These are phyloP conservation scores for Theobroma cacao DNA, from an alignment of 345 rosid genomes.

Conservation along the genomic window DNA sequence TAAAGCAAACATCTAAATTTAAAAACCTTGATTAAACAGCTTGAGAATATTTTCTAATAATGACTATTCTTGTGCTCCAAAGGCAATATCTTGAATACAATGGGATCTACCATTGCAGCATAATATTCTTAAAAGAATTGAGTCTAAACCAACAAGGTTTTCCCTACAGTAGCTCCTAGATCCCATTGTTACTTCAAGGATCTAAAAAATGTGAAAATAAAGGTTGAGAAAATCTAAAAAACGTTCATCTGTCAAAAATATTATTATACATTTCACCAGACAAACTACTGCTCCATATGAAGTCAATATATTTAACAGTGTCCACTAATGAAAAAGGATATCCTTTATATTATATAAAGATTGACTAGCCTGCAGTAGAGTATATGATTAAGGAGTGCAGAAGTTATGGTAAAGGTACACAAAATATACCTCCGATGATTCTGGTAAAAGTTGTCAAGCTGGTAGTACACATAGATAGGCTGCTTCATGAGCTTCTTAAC, in stretches of 20 bases:
- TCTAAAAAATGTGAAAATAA: neutral
- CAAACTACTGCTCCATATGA: neutral
- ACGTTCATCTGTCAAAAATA: neutral
- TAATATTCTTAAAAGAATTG: neutral
- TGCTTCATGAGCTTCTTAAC: slow-evolving; percentile 77
- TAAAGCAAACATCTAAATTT: neutral
- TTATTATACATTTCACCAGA: neutral
- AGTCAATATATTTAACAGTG: neutral
- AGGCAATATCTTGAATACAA: neutral
- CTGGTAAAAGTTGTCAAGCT: slow-evolving; percentile 97
- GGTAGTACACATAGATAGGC: slow-evolving; percentile 91
- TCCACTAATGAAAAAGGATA: neutral
- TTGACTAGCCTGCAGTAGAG: neutral
- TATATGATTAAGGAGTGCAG: neutral
- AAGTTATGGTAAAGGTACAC: slow-evolving; percentile 7
- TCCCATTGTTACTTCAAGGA: neutral
- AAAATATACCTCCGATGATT: slow-evolving; percentile 87
- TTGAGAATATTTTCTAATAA: neutral
- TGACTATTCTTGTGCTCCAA: neutral
- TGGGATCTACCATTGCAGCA: neutral
- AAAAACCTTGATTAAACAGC: neutral
- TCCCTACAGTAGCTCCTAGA: neutral
- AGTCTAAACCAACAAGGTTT: neutral
- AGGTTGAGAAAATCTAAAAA: neutral
- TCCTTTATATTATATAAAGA: neutral